Conservation (phyloP, 495 filamentous ascomycete genomes). For the Neurospora sp. region DNA sequence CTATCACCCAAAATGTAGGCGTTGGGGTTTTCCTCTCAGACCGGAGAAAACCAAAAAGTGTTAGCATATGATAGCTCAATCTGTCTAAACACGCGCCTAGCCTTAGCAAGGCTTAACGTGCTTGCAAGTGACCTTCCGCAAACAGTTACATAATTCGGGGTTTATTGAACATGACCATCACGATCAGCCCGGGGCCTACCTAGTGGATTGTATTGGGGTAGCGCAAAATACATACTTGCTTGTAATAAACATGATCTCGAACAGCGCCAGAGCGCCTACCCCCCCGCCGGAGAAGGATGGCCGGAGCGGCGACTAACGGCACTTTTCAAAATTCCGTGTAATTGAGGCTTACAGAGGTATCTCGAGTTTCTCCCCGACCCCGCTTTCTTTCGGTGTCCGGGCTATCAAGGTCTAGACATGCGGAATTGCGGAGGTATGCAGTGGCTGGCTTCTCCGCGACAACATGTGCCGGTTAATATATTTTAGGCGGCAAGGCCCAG, state of each 20-base stretch:
- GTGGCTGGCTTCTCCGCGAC: not conserved
- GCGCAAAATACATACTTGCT: not conserved
- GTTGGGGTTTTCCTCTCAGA: not conserved
- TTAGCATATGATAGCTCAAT: not conserved
- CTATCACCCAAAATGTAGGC: not conserved
- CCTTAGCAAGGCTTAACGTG: not conserved
- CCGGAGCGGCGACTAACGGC: not conserved
- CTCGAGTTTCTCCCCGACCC: not conserved
- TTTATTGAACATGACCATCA: not conserved
- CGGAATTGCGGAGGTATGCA: not conserved
- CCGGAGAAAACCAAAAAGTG: not conserved
- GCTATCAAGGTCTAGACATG: slow-evolving; percentile 10
- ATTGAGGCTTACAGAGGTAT: not conserved
- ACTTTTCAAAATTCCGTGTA: not conserved
- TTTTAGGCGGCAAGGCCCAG: slow-evolving; percentile 1
- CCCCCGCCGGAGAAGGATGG: not conserved
- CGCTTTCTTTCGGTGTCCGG: not conserved
- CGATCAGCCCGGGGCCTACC: not conserved
- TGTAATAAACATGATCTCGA: not conserved
- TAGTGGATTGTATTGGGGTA: not conserved
- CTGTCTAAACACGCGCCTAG: not conserved
- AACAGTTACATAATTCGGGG: not conserved
- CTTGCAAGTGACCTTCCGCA: not conserved
- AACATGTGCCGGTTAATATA: slow-evolving; percentile 19
- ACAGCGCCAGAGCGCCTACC: not conserved